A percentile compares a stretch with the other conserved stretches of the same genome.
Evolutionary conservation across 2,329 filamentous ascomycete genomes (phyloP).

Genomic region (Monosporascus sp.): DNA sequence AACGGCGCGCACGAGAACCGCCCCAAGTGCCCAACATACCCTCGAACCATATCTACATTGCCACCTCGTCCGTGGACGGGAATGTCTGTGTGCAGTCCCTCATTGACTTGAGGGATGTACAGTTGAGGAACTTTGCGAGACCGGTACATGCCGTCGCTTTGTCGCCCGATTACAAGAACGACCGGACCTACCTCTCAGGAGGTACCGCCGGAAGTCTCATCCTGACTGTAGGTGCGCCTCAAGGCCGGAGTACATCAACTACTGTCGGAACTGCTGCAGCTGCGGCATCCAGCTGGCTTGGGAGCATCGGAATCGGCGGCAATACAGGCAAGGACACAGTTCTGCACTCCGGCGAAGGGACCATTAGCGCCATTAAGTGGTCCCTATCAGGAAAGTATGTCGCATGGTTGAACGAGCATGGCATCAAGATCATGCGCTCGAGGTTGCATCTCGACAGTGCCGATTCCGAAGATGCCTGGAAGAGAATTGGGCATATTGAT

Average conservation of each 20-base stretch:
- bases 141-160: slow-evolving; percentile 88
- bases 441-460: slow-evolving; percentile 72
- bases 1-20: slow-evolving; percentile 33
- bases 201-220: slow-evolving; percentile 84
- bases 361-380: slow-evolving; percentile 90
- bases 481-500: slow-evolving; percentile 86
- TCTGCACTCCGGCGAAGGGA: slow-evolving; percentile 86
- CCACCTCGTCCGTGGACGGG: slow-evolving; percentile 89
- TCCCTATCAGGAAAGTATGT: slow-evolving; percentile 89
- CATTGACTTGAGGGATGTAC: slow-evolving; percentile 82
- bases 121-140: slow-evolving; percentile 85
- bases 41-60: slow-evolving; percentile 89
- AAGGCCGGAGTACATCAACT: slow-evolving; percentile 80
- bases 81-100: slow-evolving; percentile 90
- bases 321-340: slow-evolving; percentile 80
- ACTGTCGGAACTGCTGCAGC: slow-evolving; percentile 79
- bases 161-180: slow-evolving; percentile 91
- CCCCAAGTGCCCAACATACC: slow-evolving; percentile 64
- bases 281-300: slow-evolving; percentile 84
- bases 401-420: slow-evolving; percentile 92
- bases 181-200: slow-evolving; percentile 84
- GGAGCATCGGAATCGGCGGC: slow-evolving; percentile 73
- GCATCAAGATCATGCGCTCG: slow-evolving; percentile 95
- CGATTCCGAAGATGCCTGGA: slow-evolving; percentile 84
- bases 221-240: slow-evolving; percentile 73